phyloP scores from a whole-genome alignment of 2,329 filamentous ascomycete species.

The Penicillium sp. region DNA sequence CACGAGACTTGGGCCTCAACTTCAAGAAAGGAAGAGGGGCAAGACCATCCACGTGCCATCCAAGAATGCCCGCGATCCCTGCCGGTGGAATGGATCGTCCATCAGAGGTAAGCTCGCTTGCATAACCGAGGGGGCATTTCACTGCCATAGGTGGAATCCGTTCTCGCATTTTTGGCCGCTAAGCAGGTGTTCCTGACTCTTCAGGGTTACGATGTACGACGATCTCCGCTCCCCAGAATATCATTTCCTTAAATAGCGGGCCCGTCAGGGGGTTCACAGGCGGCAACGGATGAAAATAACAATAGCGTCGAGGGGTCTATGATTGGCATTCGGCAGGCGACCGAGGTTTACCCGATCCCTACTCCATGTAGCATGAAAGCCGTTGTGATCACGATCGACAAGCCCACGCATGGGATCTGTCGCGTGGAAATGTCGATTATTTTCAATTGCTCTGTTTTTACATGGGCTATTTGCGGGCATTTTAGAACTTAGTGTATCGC shows the following conservation, averaged over 20 bases:
- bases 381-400: slow-evolving; percentile 1
- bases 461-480: not conserved
- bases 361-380: slow-evolving; percentile 9
- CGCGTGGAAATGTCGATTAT: not conserved
- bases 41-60: slow-evolving; percentile 10
- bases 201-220: slow-evolving; percentile 1
- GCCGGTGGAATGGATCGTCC: slow-evolving; percentile 13
- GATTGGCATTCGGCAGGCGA: not conserved
- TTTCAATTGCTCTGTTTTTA: not conserved
- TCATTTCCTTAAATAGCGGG: slow-evolving; percentile 14
- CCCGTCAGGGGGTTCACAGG: slow-evolving; percentile 12
- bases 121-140: slow-evolving; percentile 9
- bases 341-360: slow-evolving; percentile 11
- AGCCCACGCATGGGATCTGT: not conserved
- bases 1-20: not conserved
- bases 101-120: slow-evolving; percentile 8
- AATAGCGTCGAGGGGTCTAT: not conserved
- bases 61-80: slow-evolving; percentile 5
- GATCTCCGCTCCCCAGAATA: slow-evolving; percentile 11
- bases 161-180: not conserved
- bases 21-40: not conserved
- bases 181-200: slow-evolving; percentile 1
- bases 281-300: not conserved
- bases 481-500: slow-evolving; percentile 23
- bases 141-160: slow-evolving; percentile 2